Evolutionary conservation across 495 filamentous ascomycete genomes (phyloP), one percentile per base, ranked within the genome.

Genomic region (Neurospora sp.): DNA sequence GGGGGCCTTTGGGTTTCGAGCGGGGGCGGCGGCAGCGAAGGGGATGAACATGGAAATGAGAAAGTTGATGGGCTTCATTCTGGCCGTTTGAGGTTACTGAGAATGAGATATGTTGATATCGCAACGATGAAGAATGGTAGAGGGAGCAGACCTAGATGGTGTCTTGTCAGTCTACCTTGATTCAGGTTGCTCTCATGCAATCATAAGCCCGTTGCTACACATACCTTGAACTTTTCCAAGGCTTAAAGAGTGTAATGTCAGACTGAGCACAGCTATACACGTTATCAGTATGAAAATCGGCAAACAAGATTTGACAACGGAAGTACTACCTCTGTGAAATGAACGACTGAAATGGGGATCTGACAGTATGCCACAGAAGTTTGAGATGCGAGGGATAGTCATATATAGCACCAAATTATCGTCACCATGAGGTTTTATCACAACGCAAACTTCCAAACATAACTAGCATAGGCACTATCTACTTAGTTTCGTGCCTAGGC

Each of bases 261-360:
- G 46, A 23, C 8, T 20, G 46, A 54, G 46, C 46, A 11, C 46
- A 23, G 20, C 46, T 54, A 1, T 54, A 54, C 20, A 54, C 10
- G 1, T 54, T 54, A n/a, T 54, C 12, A 12, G 9, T 3, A 23
- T 46, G 42, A 11, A 3, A 35, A 59, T 23, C 66, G 69, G 18
- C 7, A 39, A 37, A 39, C 8, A 8, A n/a, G 7, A 39, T 27
- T 20, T 39, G 62, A 16, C 27, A 14, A 44, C 62, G 31, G 0
- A n/a, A 38, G 16, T 44, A 80, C 74, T 78, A 84, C 84, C 83
- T 86, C 83, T 85, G 81, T 82, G 84, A 78, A 82, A 82, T 82
- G 84, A 85, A 84, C 82, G 83, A 84, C 75, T 80, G 79, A 81
- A 78, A 81, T 78, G 72, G 69, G 12, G 16, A 16, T 14, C 12